phyloP scores from a whole-genome alignment of 306 rosid species.

The Neltuma alba region DNA sequence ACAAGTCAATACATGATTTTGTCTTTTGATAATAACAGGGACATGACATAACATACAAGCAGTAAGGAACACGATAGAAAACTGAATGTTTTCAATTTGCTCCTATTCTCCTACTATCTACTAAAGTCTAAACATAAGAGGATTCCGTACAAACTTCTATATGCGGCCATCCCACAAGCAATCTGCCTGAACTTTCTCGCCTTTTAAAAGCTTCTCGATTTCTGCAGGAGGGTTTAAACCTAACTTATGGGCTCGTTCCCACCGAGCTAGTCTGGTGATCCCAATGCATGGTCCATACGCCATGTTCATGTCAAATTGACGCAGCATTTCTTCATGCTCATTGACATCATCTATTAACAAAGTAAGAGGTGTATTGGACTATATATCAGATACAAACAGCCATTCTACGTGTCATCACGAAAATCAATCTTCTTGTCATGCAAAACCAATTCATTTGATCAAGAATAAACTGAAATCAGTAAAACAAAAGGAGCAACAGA shows the following conservation, averaged over 20 bases:
- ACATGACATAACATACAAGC: background rate
- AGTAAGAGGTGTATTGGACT: background rate
- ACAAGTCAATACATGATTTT: background rate
- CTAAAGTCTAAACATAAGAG: background rate
- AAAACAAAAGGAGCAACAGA: background rate
- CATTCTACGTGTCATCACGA: background rate
- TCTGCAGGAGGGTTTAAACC: slow-evolving; percentile 75
- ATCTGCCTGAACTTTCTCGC: slow-evolving; percentile 44
- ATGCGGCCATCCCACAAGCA: slow-evolving; percentile 65
- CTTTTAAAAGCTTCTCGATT: slow-evolving; percentile 49
- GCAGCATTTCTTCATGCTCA: slow-evolving; percentile 54
- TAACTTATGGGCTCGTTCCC: slow-evolving; percentile 78
- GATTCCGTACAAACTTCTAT: slow-evolving; percentile 31
- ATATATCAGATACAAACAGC: background rate
- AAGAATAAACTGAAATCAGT: background rate
- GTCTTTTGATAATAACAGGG: background rate
- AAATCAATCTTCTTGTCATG: background rate
- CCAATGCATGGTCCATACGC: slow-evolving; percentile 86
- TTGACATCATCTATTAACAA: slow-evolving; percentile 58
- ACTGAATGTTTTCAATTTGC: background rate
- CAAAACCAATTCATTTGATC: background rate
- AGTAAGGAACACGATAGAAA: background rate
- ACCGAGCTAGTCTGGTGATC: slow-evolving; percentile 63
- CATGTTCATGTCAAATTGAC: slow-evolving; percentile 85
- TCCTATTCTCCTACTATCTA: background rate